A percentile compares a stretch with the other conserved stretches of the same genome.
These are phyloP conservation scores for Gorgonomyces haynaldii DNA, from an alignment of 192 early-diverging fungal species.

Conservation along the genomic window DNA sequence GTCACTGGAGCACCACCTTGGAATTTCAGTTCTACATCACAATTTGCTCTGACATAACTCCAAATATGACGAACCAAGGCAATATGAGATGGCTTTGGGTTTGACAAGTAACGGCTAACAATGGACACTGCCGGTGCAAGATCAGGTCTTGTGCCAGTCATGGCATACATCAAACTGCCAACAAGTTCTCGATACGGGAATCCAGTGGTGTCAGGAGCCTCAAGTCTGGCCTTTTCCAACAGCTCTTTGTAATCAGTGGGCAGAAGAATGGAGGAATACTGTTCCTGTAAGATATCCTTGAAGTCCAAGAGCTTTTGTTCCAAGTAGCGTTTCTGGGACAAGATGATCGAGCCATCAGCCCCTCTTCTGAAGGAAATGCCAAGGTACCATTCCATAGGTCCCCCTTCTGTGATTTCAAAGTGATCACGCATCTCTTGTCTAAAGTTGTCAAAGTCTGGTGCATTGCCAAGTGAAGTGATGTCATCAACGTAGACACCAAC, in stretches of 20 bases:
- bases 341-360: not conserved
- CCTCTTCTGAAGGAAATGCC: not conserved
- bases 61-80: not conserved
- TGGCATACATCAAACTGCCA: slow-evolving; percentile 16
- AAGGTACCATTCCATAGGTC: not conserved
- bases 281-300: not conserved
- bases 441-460: not conserved
- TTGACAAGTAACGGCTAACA: slow-evolving; percentile 1
- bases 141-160: slow-evolving; percentile 16
- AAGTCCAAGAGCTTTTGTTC: not conserved
- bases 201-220: not conserved
- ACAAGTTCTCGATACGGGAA: slow-evolving; percentile 12
- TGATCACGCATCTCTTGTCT: not conserved
- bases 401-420: not conserved
- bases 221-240: not conserved
- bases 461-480: slow-evolving; percentile 9
- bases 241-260: not conserved
- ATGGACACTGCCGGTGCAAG: slow-evolving; percentile 10
- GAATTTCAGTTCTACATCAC: too few species aligned
- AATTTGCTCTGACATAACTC: not conserved
- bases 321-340: not conserved
- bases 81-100: not conserved
- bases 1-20: not conserved
- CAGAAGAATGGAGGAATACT: not conserved
- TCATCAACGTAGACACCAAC: slow-evolving; percentile 28